Conservation (phyloP, 805 yeast genomes). For the Ogataea pilisensis region DNA sequence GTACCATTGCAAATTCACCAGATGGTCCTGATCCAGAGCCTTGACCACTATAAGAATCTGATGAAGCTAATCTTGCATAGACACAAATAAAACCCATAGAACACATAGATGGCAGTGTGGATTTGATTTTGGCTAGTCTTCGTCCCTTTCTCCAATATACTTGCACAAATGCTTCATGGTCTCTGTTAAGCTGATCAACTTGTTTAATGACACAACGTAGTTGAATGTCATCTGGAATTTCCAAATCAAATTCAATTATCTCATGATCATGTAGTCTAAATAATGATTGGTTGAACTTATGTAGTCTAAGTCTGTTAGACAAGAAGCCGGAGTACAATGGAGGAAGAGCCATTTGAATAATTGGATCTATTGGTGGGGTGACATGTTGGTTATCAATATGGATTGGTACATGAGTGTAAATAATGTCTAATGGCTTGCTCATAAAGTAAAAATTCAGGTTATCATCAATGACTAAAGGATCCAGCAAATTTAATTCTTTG, state of each 20-base stretch:
- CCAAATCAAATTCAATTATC: slow-evolving; percentile 71
- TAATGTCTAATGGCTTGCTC: slow-evolving; percentile 66
- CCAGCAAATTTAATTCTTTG: slow-evolving; percentile 37
- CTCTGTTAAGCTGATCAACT: slow-evolving; percentile 28
- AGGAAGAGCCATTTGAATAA: slow-evolving; percentile 76
- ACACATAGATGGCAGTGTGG: slow-evolving; percentile 67
- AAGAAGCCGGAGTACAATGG: slow-evolving; percentile 81
- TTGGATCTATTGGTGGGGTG: slow-evolving; percentile 76
- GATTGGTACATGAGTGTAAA: slow-evolving; percentile 84
- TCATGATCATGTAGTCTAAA: slow-evolving; percentile 73
- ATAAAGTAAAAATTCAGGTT: slow-evolving; percentile 59
- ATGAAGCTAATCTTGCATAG: slow-evolving; percentile 41
- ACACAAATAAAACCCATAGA: slow-evolving; percentile 70
- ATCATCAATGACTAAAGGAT: slow-evolving; percentile 16
- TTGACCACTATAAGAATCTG: slow-evolving; percentile 36
- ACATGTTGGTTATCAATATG: slow-evolving; percentile 80
- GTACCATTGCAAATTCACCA: slow-evolving; percentile 60
- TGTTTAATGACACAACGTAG: slow-evolving; percentile 53
- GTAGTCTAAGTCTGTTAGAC: slow-evolving; percentile 51
- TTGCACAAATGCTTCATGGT: slow-evolving; percentile 67
- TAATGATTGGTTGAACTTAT: slow-evolving; percentile 72
- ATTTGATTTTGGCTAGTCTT: slow-evolving; percentile 75
- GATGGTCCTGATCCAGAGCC: slow-evolving; percentile 3
- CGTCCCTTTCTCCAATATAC: slow-evolving; percentile 61
- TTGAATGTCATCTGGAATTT: slow-evolving; percentile 69